Percentiles rank a stretch among this genome's conserved stretches.
These are phyloP conservation scores for Pythium rishiriense DNA, from an alignment of 352 stramenopile genomes.

Conservation along the genomic window DNA sequence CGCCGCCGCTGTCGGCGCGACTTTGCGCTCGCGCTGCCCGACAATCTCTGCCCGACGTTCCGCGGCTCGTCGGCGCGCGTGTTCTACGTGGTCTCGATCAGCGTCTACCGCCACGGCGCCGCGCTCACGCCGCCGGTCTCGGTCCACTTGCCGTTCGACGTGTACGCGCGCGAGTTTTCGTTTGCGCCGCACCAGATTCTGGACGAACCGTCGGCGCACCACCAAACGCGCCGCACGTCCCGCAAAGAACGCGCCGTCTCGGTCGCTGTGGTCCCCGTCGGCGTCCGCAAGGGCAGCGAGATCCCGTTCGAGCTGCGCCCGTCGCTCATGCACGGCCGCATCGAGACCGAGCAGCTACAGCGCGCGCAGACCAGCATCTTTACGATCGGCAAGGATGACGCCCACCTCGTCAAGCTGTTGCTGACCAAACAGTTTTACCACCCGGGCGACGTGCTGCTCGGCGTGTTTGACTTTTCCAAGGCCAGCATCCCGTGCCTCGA, in stretches of 20 bases:
- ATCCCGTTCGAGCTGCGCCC: conserved; percentile 66
- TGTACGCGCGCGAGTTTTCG: conserved; percentile 52
- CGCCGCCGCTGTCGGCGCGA: conserved; percentile 42
- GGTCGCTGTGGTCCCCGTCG: conserved; percentile 36
- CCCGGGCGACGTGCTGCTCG: conserved; percentile 56
- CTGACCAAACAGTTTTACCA: conserved; percentile 68
- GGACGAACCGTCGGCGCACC: conserved; percentile 10
- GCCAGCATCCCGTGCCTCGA: conserved; percentile 56
- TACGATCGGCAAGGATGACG: conserved; percentile 67
- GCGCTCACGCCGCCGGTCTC: conserved; percentile 34
- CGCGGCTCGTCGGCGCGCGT: conserved; percentile 51
- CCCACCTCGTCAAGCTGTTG: conserved; percentile 59
- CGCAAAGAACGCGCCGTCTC: conserved; percentile 37
- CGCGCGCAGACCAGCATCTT: conserved; percentile 65
- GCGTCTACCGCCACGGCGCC: conserved; percentile 24
- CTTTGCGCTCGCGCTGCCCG: conserved; percentile 55
- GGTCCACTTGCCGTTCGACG: conserved; percentile 61
- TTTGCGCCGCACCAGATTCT: conserved; percentile 38
- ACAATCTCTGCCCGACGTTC: conserved; percentile 56
- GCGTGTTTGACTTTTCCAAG: conserved; percentile 58
- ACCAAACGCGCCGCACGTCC: conserved; percentile 1
- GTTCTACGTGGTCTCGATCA: conserved; percentile 71
- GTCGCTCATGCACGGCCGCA: conserved; percentile 64
- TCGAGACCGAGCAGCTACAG: conserved; percentile 58
- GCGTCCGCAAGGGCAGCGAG: conserved; percentile 58